Evolutionary conservation across 1,284 basidiomycete genomes (phyloP).

Genomic region (Ceratobasidium sp.): DNA sequence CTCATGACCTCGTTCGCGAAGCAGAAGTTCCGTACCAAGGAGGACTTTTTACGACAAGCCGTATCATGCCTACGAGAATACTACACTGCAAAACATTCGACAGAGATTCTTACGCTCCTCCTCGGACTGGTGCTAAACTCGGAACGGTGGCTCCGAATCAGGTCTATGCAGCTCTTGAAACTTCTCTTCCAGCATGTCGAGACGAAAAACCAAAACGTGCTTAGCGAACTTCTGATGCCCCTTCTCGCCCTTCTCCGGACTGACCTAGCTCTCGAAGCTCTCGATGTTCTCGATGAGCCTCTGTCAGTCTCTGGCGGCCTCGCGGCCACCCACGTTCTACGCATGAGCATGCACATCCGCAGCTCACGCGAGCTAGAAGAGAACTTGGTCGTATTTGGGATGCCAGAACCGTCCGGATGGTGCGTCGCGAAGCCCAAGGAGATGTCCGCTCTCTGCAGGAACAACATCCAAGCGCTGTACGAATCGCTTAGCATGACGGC

Average conservation of each 20-base stretch:
- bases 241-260: conserved; percentile 87
- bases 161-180: conserved; percentile 89
- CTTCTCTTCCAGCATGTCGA: conserved; percentile 89
- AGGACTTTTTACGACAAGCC: conserved; percentile 94
- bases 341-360: conserved; percentile 79
- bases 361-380: conserved; percentile 57
- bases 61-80: conserved; percentile 82
- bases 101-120: conserved; percentile 83
- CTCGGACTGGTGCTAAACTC: conserved; percentile 89
- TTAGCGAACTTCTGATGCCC: conserved; percentile 90
- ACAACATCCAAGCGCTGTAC: conserved; percentile 85
- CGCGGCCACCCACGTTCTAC: conserved; percentile 84
- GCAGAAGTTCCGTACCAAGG: conserved; percentile 89
- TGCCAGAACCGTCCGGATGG: conserved; percentile 88
- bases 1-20: conserved; percentile 93
- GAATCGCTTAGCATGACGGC: conserved; percentile 80
- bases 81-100: conserved; percentile 70
- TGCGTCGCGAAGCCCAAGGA: conserved; percentile 77
- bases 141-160: conserved; percentile 85
- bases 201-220: conserved; percentile 78
- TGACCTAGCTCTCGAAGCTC: conserved; percentile 84
- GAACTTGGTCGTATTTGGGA: conserved; percentile 75
- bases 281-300: conserved; percentile 93
- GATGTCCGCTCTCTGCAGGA: conserved; percentile 73
- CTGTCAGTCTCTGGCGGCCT: conserved; percentile 83